Evolutionary conservation across 495 filamentous ascomycete genomes (phyloP).

Genomic region (Hypoxylon fragiforme): DNA sequence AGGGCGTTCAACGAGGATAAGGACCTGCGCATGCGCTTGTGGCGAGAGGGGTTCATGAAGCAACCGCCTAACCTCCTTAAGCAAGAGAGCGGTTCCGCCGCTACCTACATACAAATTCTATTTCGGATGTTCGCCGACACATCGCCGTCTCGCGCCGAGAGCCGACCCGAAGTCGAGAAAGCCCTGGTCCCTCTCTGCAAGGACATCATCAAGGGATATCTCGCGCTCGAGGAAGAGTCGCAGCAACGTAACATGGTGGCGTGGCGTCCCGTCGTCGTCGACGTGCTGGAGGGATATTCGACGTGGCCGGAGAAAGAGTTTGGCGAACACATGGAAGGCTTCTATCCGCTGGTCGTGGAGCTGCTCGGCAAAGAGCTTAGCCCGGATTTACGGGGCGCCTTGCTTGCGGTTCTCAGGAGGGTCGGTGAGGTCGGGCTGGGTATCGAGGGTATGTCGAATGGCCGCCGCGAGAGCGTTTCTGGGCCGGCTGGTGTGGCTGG

Average conservation of each 20-base stretch:
- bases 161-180: constrained; percentile 77
- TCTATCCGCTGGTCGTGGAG: constrained; percentile 85
- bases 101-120: constrained; percentile 91
- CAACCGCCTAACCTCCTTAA: constrained; percentile 98
- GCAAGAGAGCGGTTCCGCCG: constrained; percentile 89
- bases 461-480: constrained; percentile 40
- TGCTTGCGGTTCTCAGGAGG: constrained; percentile 74
- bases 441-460: constrained; percentile 52
- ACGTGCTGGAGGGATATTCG: constrained; percentile 93
- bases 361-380: constrained; percentile 81
- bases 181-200: constrained; percentile 92
- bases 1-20: constrained; percentile 97
- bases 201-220: constrained; percentile 85
- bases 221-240: constrained; percentile 84
- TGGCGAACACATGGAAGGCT: constrained; percentile 71
- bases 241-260: constrained; percentile 95
- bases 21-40: constrained; percentile 89
- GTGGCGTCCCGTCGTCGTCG: constrained; percentile 95
- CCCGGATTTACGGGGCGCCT: constrained; percentile 70
- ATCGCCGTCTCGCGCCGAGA: constrained; percentile 75
- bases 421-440: constrained; percentile 84
- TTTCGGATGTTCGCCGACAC: constrained; percentile 96
- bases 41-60: constrained; percentile 99
- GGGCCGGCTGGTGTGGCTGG: constrained; percentile 36
- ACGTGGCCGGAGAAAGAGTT: constrained; percentile 86